A percentile compares a stretch with the other conserved stretches of the same genome.
phyloP scores from a whole-genome alignment of 306 rosid species.

The Alnus glutinosa region DNA sequence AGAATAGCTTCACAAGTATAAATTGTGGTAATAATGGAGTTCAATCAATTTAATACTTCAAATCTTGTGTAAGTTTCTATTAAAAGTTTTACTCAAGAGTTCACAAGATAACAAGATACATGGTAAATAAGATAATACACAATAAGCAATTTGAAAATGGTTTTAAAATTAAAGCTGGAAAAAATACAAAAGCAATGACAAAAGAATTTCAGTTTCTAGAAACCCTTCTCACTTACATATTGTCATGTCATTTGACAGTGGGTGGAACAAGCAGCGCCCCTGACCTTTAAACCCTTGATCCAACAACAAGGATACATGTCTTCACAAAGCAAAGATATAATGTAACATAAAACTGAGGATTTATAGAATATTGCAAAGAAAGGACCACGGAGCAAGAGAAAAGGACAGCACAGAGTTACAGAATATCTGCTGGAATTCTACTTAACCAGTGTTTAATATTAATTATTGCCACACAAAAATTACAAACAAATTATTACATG shows the following conservation, averaged over 20 bases:
- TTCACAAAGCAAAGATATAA: slow-evolving; percentile 36
- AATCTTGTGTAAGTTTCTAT: background rate
- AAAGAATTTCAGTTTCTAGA: background rate
- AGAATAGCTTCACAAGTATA: background rate
- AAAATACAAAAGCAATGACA: background rate
- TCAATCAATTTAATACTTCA: background rate
- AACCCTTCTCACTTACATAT: slow-evolving; percentile 64
- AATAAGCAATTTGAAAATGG: background rate
- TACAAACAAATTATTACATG: background rate
- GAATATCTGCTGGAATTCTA: background rate
- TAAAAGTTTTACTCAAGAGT: background rate
- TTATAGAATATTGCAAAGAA: background rate
- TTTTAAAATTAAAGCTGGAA: background rate
- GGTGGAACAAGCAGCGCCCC: slow-evolving; percentile 82
- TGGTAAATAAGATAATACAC: background rate
- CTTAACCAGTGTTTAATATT: background rate
- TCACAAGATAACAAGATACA: background rate
- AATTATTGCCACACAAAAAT: background rate
- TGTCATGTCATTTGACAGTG: slow-evolving; percentile 83
- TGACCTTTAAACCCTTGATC: slow-evolving; percentile 82
- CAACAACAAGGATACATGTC: slow-evolving; percentile 85
- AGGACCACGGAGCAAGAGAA: background rate
- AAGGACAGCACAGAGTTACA: background rate
- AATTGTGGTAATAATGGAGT: background rate
- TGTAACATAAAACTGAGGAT: slow-evolving; percentile 14